phyloP scores from a whole-genome alignment of 306 rosid species.

The Vigna nakashimae region DNA sequence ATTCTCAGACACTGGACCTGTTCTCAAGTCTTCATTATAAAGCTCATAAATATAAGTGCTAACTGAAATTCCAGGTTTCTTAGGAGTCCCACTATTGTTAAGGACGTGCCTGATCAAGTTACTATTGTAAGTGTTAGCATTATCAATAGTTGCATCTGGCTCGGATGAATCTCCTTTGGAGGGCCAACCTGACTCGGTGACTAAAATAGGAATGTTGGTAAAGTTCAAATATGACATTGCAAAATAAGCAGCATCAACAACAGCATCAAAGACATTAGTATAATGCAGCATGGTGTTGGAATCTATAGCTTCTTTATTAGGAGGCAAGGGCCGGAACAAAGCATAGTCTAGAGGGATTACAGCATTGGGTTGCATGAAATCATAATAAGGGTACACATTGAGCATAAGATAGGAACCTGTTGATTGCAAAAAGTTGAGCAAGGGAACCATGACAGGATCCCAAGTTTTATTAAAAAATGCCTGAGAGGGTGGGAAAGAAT shows the following conservation, averaged over 20 bases:
- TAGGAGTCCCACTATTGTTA: constrained; percentile 93
- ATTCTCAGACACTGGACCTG: constrained; percentile 80
- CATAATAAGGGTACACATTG: constrained; percentile 88
- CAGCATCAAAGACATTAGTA: constrained; percentile 92
- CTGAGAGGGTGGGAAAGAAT: constrained; percentile 98
- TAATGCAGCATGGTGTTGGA: constrained; percentile 91
- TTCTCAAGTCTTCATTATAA: constrained; percentile 84
- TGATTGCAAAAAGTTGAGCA: constrained; percentile 87
- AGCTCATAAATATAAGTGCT: constrained; percentile 94
- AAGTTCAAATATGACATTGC: constrained; percentile 84
- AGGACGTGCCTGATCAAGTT: constrained; percentile 83
- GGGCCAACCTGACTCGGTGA: constrained; percentile 97
- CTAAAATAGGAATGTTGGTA: constrained; percentile 81
- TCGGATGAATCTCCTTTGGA: constrained; percentile 83
- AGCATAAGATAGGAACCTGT: constrained; percentile 90
- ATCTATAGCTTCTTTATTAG: constrained; percentile 92
- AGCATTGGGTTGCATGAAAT: constrained; percentile 75
- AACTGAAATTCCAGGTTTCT: constrained; percentile 80
- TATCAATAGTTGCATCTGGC: constrained; percentile 84
- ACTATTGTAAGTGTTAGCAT: constrained; percentile 93
- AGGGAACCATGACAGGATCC: constrained; percentile 93
- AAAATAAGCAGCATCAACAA: constrained; percentile 97
- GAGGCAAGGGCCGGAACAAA: constrained; percentile 91
- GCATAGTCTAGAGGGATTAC: constrained; percentile 93
- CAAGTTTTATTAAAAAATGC: constrained; percentile 94